Base-by-base conservation (phyloP, 352 stramenopile genomes). In the Thalassiosira sp. region DNA sequence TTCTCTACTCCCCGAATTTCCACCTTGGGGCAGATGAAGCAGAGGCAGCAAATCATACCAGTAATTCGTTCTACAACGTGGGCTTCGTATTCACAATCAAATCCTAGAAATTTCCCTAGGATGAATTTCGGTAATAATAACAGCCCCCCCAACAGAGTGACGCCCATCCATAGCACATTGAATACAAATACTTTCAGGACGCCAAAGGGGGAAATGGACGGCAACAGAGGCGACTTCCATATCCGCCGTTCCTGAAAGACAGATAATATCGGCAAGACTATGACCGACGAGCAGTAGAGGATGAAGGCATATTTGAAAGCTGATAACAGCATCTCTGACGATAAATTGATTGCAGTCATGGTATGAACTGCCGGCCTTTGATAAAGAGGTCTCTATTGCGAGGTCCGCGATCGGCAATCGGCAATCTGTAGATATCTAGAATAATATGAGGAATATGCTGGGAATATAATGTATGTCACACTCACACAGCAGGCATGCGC, bases 221-320 rank as follows among this genome's bases (percentile, higher is more conserved):
- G 82, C 1, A 90, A 28, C 6, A 63, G 60, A 13, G 42, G 27
- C 13, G 85, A 70, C 28, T 78, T 72, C 86, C 86, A 91, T 72
- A 91, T 91, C 45, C 81, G 82, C 8, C 56, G 59, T 76, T 91
- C 86, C 71, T 91, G 86, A 37, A 79, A 73, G 2, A 88, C 82
- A 15, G 73, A 73, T 31, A 35, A 16, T 40, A 79, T 69, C 11
- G 70, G 45, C 1, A 79, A 48, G 25, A 79, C 10, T 43, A 79
- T 18, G 28, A 58, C 52, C 20, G 61, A 72, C 25, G 52, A 33
- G 5, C 37, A 57, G 37, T 79, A 79, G 33, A 73, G 5, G 3
- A 45, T 45, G 35, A 45, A 45, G 35, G 35, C 35, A 45, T 45
- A n/a, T 13, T 5, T 45, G 3, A 45, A 16, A 13, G 35, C 10